Percentiles rank a stretch among this genome's conserved stretches.
These are phyloP conservation scores for Gossypioides kirkii DNA, from an alignment of 345 rosid species.

Conservation along the genomic window DNA sequence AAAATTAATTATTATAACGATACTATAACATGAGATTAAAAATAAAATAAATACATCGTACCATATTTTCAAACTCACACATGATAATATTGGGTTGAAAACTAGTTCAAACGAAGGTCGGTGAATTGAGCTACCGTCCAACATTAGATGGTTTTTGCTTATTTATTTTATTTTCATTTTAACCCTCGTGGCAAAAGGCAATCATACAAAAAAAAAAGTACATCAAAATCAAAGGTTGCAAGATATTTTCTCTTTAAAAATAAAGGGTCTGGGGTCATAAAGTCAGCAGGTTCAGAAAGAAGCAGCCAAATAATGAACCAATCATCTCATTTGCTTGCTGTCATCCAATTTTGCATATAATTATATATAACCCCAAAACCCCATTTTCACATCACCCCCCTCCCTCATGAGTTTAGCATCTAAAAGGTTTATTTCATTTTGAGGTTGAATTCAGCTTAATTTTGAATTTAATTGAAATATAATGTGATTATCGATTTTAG, in stretches of 20 bases:
- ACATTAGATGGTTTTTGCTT: not conserved
- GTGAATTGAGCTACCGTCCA: not conserved
- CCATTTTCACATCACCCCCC: not conserved
- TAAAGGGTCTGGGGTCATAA: not conserved
- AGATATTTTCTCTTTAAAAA: not conserved
- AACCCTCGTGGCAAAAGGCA: not conserved
- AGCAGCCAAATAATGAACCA: conserved; percentile 1
- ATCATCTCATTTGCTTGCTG: conserved; percentile 1
- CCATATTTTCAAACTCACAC: too few relatives aligned
- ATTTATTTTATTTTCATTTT: not conserved
- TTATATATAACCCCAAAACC: not conserved
- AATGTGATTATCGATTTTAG: too few relatives aligned
- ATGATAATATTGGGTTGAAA: too few relatives aligned
- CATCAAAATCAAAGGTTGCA: not conserved
- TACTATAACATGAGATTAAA: too few relatives aligned
- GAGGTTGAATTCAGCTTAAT: too few relatives aligned
- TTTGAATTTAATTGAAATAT: too few relatives aligned
- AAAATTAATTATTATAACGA: too few relatives aligned
- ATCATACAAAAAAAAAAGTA: not conserved
- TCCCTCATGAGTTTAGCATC: not conserved
- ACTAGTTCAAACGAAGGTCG: not conserved
- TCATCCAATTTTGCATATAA: not conserved
- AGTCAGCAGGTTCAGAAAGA: not conserved
- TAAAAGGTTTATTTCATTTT: too few relatives aligned
- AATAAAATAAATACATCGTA: too few relatives aligned